Evolutionary conservation across 1,139 yeast genomes (phyloP).

Genomic region (Zygosaccharomyces sapae): DNA sequence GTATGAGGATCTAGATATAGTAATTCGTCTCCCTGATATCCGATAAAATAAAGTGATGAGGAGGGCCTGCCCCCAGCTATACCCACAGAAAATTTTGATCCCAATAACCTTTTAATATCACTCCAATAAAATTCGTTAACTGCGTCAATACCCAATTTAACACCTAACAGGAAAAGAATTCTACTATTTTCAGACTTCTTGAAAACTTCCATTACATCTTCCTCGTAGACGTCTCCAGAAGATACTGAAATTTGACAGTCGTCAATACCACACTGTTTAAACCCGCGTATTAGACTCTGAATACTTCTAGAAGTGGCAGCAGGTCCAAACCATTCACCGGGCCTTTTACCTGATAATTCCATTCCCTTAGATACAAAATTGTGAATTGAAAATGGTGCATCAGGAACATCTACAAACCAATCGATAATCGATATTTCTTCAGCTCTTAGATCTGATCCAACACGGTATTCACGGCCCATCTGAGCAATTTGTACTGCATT

Average conservation of each 20-base stretch:
- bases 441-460: slow-evolving; percentile 13
- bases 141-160: slow-evolving; percentile 74
- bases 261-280: slow-evolving; percentile 39
- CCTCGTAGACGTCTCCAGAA: slow-evolving; percentile 75
- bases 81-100: slow-evolving; percentile 68
- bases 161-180: slow-evolving; percentile 66
- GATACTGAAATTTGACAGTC: slow-evolving; percentile 59
- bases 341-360: slow-evolving; percentile 59
- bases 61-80: slow-evolving; percentile 97
- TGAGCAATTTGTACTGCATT: slow-evolving; percentile 54
- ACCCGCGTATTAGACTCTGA: slow-evolving; percentile 46
- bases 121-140: slow-evolving; percentile 71
- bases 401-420: slow-evolving; percentile 63
- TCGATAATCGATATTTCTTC: slow-evolving; percentile 42
- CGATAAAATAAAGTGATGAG: slow-evolving; percentile 87
- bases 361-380: slow-evolving; percentile 76
- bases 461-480: slow-evolving; percentile 50
- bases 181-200: slow-evolving; percentile 35
- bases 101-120: slow-evolving; percentile 57
- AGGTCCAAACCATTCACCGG: slow-evolving; percentile 99
- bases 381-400: slow-evolving; percentile 75
- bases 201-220: slow-evolving; percentile 40
- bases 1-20: slow-evolving; percentile 89
- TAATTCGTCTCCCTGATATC: slow-evolving; percentile 63
- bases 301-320: slow-evolving; percentile 78